Evolutionary conservation across 768 basidiomycete genomes (phyloP).

Genomic region (Coprinellus aureogranulatus): DNA sequence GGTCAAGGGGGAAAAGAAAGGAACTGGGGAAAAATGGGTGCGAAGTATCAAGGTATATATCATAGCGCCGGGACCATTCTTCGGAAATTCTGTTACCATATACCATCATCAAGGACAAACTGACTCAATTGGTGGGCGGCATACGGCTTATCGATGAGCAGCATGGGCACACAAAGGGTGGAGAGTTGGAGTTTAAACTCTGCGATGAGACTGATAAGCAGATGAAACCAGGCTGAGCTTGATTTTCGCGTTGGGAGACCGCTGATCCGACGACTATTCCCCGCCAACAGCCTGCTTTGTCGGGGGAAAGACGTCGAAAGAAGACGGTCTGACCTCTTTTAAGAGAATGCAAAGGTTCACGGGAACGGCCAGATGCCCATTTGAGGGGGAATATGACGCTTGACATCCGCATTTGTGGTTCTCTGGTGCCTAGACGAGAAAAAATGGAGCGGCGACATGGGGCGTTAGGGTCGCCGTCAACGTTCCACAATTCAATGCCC

Average conservation of each 20-base stretch:
- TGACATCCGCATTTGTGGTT: not conserved
- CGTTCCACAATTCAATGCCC: no score
- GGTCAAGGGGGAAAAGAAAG: not conserved
- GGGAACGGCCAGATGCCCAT: not conserved
- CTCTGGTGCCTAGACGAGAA: not conserved
- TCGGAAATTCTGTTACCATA: no score
- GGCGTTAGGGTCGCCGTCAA: no score
- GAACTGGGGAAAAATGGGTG: not conserved
- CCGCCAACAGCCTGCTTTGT: not conserved
- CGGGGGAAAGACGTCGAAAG: not conserved
- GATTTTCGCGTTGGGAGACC: not conserved
- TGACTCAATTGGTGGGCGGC: no score
- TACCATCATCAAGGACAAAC: no score
- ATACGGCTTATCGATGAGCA: no score
- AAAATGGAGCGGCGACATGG: not conserved
- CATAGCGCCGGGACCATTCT: no score
- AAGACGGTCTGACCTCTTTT: constrained; percentile 2
- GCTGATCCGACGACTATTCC: not conserved
- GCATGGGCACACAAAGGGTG: no score
- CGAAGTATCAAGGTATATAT: no score
- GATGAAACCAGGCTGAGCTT: not conserved
- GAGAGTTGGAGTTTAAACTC: no score
- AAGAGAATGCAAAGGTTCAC: constrained; percentile 15
- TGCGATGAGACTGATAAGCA: constrained; percentile 12
- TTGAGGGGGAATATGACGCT: not conserved